phyloP scores from a whole-genome alignment of 2,329 filamentous ascomycete genomes.

The Pestalotiopsis sp. region DNA sequence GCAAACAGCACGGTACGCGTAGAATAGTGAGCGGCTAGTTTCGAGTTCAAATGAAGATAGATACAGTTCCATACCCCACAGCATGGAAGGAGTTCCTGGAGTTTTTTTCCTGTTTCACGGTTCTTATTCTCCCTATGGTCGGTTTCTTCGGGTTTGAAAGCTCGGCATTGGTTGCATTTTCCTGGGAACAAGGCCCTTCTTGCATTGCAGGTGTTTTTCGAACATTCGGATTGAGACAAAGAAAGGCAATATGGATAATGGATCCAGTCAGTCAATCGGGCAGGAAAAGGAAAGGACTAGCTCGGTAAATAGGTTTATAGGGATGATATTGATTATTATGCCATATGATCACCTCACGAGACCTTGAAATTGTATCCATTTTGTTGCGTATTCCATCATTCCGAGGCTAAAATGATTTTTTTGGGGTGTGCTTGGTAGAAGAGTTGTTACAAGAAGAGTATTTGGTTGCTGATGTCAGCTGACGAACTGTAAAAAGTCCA shows the following conservation, averaged over 20 bases:
- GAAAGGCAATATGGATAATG: neutral
- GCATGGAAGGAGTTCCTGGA: conserved; percentile 8
- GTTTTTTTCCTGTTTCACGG: neutral
- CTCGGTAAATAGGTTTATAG: neutral
- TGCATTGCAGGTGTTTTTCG: neutral
- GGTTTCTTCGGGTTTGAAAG: too few relatives aligned
- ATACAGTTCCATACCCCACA: neutral
- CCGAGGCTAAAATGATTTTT: too few relatives aligned
- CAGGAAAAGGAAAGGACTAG: neutral
- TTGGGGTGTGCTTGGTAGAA: too few relatives aligned
- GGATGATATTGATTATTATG: neutral
- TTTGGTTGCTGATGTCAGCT: too few relatives aligned
- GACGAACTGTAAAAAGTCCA: too few relatives aligned
- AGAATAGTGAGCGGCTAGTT: neutral
- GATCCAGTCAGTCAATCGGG: neutral
- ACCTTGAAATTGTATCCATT: neutral
- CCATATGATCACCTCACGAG: neutral
- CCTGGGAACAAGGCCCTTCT: neutral
- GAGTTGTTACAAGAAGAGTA: too few relatives aligned
- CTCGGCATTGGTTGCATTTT: neutral
- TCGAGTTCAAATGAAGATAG: neutral
- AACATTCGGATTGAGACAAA: neutral
- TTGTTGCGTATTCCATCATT: too few relatives aligned
- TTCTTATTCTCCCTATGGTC: neutral
- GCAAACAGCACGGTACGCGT: conserved; percentile 8